Evolutionary conservation across 306 rosid species (phyloP).

Genomic region (Alnus glutinosa): DNA sequence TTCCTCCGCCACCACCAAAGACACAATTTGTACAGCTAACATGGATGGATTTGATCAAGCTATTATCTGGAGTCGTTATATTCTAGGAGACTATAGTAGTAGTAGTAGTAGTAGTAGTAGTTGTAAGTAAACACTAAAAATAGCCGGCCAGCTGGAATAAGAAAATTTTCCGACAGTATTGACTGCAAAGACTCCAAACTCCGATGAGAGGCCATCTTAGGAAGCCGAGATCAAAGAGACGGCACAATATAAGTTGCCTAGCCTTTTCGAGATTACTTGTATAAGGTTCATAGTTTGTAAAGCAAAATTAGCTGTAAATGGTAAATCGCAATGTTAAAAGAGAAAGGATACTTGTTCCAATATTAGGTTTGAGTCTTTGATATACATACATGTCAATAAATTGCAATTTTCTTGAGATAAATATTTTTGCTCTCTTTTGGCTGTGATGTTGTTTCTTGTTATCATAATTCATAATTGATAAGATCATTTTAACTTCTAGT

Average conservation of each 20-base stretch:
- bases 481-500: no score
- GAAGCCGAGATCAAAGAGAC: constrained; percentile 36
- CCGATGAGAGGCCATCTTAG: constrained; percentile 34
- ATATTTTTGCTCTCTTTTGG: constrained; percentile 6
- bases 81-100: constrained; percentile 33
- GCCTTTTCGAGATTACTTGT: constrained; percentile 37
- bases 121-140: constrained; percentile 60
- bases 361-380: constrained; percentile 27
- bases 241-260: constrained; percentile 20
- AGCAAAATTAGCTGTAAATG: constrained; percentile 57
- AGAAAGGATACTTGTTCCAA: constrained; percentile 19
- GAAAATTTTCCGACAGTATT: constrained; percentile 24
- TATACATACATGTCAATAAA: constrained; percentile 59
- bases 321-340: constrained; percentile 39
- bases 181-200: constrained; percentile 40
- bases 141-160: constrained; percentile 38
- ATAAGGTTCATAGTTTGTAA: constrained; percentile 49
- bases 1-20: constrained; percentile 34
- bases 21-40: constrained; percentile 72
- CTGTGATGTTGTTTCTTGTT: not conserved
- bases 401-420: constrained; percentile 35
- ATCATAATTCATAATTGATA: not conserved
- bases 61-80: constrained; percentile 27
- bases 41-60: constrained; percentile 44
- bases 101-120: constrained; percentile 30